A percentile compares a stretch with the other conserved stretches of the same genome.
Conservation (phyloP, 371 early-diverging fungal species). For the Lichtheimia ornata region DNA sequence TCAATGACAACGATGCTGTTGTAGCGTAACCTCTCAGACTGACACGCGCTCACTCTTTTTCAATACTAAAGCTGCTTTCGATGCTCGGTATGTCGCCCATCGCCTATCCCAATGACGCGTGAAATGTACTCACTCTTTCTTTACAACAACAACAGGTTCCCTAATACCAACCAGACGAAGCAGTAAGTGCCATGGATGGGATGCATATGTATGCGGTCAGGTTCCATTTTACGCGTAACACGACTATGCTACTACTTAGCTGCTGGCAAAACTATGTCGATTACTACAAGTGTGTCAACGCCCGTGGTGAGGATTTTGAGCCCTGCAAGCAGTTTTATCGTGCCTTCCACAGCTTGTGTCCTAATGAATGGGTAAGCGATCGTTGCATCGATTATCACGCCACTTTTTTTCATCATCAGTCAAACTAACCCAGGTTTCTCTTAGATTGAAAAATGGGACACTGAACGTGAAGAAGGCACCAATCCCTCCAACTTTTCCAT, state of each 20-base stretch:
- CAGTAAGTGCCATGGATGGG: constrained; percentile 33
- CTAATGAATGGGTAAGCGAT: constrained; percentile 79
- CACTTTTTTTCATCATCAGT: constrained; percentile 5
- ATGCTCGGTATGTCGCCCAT: constrained; percentile 15
- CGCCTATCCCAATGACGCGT: not conserved
- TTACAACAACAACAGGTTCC: constrained; percentile 64
- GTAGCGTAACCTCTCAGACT: not conserved
- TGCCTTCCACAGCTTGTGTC: constrained; percentile 84
- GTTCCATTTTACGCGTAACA: not conserved
- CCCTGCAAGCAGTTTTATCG: constrained; percentile 87
- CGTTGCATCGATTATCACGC: constrained; percentile 1
- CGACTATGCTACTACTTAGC: constrained; percentile 19
- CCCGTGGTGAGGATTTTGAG: constrained; percentile 89
- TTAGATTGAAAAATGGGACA: constrained; percentile 51
- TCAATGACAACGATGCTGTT: not conserved
- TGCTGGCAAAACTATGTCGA: constrained; percentile 97
- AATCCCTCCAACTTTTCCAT: constrained; percentile 64
- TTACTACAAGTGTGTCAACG: constrained; percentile 83
- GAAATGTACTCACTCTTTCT: not conserved
- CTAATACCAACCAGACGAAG: constrained; percentile 96
- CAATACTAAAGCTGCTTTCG: constrained; percentile 22
- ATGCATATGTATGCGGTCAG: no score
- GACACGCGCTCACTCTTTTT: constrained; percentile 12
- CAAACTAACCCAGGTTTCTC: not conserved
- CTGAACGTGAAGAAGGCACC: constrained; percentile 77